These are phyloP conservation scores for Ophiocordyceps polyrhachis-furcata DNA, from an alignment of 2,329 filamentous ascomycete genomes.

Conservation along the genomic window DNA sequence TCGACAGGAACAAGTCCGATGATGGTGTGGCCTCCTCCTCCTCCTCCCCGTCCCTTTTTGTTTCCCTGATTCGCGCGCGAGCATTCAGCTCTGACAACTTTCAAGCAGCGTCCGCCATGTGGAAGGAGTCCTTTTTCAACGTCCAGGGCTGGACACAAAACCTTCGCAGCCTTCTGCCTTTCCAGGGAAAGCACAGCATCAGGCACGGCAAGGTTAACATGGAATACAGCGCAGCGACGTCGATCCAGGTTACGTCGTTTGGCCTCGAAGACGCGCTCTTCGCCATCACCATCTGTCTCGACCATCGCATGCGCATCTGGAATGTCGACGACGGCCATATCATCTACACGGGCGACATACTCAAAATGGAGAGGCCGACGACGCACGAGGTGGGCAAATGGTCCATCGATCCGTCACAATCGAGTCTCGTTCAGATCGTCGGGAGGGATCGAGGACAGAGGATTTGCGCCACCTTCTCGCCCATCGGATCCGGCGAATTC, in stretches of 20 bases:
- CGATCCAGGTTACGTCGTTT: constrained; percentile 34
- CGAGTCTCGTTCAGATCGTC: constrained; percentile 57
- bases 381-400: constrained; percentile 54
- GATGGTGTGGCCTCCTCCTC: constrained; percentile 22
- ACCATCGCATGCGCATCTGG: constrained; percentile 82
- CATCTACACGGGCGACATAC: constrained; percentile 56
- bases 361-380: constrained; percentile 46
- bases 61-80: neutral
- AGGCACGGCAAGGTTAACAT: constrained; percentile 44
- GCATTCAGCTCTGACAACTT: neutral
- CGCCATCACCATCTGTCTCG: constrained; percentile 66
- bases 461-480: constrained; percentile 66
- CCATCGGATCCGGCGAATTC: constrained; percentile 73
- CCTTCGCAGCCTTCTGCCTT: constrained; percentile 45
- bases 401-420: constrained; percentile 61
- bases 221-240: constrained; percentile 49
- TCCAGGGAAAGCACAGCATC: constrained; percentile 44
- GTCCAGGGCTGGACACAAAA: constrained; percentile 55
- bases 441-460: constrained; percentile 33
- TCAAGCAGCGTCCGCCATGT: constrained; percentile 18
- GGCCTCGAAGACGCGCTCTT: constrained; percentile 31
- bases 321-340: constrained; percentile 67
- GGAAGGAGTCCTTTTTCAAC: constrained; percentile 57
- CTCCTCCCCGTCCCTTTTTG: neutral
- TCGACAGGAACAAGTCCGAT: constrained; percentile 39